A percentile compares a stretch with the other conserved stretches of the same genome.
phyloP scores from a whole-genome alignment of 2,329 filamentous ascomycete species.

The Diplodia intermedia region DNA sequence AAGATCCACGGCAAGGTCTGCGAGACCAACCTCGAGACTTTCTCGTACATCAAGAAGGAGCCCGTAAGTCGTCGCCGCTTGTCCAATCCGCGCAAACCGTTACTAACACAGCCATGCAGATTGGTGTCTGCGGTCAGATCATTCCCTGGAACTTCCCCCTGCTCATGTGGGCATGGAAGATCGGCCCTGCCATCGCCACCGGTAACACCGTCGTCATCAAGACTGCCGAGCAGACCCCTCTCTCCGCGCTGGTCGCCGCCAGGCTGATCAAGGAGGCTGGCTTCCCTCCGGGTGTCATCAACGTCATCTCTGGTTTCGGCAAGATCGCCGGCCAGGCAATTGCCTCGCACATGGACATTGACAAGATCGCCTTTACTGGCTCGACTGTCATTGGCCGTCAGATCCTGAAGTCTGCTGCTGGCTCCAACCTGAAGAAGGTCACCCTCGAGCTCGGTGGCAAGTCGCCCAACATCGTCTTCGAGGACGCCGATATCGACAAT shows the following conservation, averaged over 20 bases:
- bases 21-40: constrained; percentile 77
- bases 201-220: constrained; percentile 78
- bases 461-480: constrained; percentile 80
- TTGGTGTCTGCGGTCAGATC: constrained; percentile 84
- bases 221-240: constrained; percentile 77
- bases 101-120: constrained; percentile 49
- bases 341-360: constrained; percentile 76
- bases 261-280: constrained; percentile 75
- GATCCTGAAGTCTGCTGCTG: constrained; percentile 81
- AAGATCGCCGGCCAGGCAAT: constrained; percentile 79
- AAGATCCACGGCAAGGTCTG: constrained; percentile 90
- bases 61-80: constrained; percentile 57
- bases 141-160: constrained; percentile 91
- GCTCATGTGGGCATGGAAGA: constrained; percentile 84
- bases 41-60: constrained; percentile 84
- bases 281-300: constrained; percentile 78
- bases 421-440: constrained; percentile 82
- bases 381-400: constrained; percentile 74
- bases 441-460: constrained; percentile 82
- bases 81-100: not conserved
- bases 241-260: constrained; percentile 71
- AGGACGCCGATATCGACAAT: constrained; percentile 78
- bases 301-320: constrained; percentile 79
- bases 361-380: constrained; percentile 85
- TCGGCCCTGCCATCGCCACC: constrained; percentile 73